phyloP scores from a whole-genome alignment of 75 land plant genomes.

The Pseudotsuga menziesii region DNA sequence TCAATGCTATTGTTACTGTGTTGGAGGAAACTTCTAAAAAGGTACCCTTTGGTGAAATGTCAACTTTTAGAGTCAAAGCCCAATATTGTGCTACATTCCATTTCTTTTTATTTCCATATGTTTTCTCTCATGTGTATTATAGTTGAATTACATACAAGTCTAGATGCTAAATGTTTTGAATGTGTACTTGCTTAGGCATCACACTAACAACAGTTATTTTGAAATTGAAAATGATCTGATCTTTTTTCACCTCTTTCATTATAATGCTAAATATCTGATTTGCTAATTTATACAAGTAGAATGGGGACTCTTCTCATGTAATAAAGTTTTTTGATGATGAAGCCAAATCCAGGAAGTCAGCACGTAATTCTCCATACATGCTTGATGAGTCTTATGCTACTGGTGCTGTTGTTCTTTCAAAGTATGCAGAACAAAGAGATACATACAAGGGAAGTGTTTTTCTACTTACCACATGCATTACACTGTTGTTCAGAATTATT shows the following conservation, averaged over 20 bases:
- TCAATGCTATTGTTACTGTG: neutral
- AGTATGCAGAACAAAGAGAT: slow-evolving; percentile 82
- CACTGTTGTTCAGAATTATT: neutral
- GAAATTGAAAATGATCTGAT: neutral
- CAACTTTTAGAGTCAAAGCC: neutral
- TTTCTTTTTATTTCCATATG: neutral
- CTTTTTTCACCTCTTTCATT: neutral
- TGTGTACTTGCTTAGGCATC: neutral
- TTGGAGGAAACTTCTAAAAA: neutral
- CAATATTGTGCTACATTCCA: neutral
- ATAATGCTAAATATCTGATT: slow-evolving; percentile 1
- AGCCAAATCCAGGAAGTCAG: slow-evolving; percentile 78
- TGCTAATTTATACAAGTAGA: slow-evolving; percentile 23
- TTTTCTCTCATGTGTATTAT: neutral
- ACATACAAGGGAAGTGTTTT: neutral
- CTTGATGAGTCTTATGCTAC: slow-evolving; percentile 73
- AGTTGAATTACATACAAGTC: neutral
- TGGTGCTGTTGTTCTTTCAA: slow-evolving; percentile 73
- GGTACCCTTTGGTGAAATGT: neutral
- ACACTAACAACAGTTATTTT: neutral
- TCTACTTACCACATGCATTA: neutral
- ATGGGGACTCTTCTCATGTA: slow-evolving; percentile 62
- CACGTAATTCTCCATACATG: slow-evolving; percentile 63
- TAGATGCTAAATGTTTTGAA: neutral
- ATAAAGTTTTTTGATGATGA: slow-evolving; percentile 86